These are phyloP conservation scores for Gracilariopsis chorda DNA, from an alignment of 23 red algal genomes.

Conservation along the genomic window DNA sequence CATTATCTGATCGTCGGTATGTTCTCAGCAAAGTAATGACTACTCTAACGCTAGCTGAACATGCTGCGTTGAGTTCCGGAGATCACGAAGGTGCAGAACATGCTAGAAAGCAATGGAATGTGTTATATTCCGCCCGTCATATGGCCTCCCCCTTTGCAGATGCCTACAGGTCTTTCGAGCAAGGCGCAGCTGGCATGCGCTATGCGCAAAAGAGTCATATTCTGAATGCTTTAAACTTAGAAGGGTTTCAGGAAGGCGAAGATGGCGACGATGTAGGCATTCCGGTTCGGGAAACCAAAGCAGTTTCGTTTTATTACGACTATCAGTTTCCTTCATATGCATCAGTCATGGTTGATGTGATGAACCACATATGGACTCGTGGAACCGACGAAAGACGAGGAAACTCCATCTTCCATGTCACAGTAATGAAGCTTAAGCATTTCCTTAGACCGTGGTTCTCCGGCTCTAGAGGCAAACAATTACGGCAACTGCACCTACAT, in stretches of 20 bases:
- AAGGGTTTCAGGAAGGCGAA: neutral
- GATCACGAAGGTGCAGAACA: neutral
- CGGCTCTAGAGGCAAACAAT: neutral
- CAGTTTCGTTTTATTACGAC: neutral
- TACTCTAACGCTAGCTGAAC: neutral
- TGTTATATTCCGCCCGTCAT: neutral
- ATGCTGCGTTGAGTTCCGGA: neutral
- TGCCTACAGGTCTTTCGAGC: neutral
- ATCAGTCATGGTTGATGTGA: conserved; percentile 7
- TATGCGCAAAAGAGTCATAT: neutral
- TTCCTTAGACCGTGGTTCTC: neutral
- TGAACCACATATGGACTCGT: neutral
- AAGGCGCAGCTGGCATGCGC: neutral
- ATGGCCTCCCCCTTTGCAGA: neutral
- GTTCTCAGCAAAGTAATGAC: neutral
- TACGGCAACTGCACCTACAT: neutral
- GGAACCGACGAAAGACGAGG: neutral
- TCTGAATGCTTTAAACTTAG: neutral
- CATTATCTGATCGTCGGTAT: neutral
- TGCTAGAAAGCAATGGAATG: neutral
- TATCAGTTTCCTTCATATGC: neutral
- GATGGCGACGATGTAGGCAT: neutral
- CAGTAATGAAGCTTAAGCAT: conserved; percentile 7
- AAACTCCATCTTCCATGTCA: neutral
- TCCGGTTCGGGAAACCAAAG: neutral